Percentiles rank a stretch among this genome's conserved stretches.
These are phyloP conservation scores for Aspergillus clavatus DNA, from an alignment of 2,329 filamentous ascomycete species.

Conservation along the genomic window DNA sequence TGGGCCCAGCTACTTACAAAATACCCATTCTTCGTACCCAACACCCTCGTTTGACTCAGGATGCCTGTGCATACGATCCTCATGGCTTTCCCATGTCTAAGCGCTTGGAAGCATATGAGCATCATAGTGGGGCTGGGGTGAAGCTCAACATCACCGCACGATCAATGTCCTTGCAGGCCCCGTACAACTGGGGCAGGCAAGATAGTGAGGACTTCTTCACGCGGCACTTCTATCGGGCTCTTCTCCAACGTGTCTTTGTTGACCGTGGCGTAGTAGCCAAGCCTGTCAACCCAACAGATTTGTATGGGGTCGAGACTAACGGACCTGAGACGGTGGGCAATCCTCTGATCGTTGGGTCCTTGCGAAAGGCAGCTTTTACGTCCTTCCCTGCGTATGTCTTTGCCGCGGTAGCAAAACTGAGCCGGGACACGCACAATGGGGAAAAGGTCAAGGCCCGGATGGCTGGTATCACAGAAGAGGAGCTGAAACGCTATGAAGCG, in stretches of 20 bases:
- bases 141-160: slow-evolving; percentile 91
- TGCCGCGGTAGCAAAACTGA: slow-evolving; percentile 73
- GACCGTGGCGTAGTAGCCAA: slow-evolving; percentile 72
- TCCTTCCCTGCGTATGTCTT: slow-evolving; percentile 73
- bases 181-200: slow-evolving; percentile 77
- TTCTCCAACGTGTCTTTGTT: slow-evolving; percentile 87
- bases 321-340: slow-evolving; percentile 49
- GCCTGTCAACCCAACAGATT: slow-evolving; percentile 32
- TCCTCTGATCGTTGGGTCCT: slow-evolving; percentile 79
- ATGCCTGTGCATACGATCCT: slow-evolving; percentile 70
- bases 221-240: slow-evolving; percentile 84
- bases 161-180: slow-evolving; percentile 97
- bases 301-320: slow-evolving; percentile 21
- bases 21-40: slow-evolving; percentile 69
- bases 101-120: slow-evolving; percentile 54
- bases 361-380: slow-evolving; percentile 73
- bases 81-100: slow-evolving; percentile 93
- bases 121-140: slow-evolving; percentile 58
- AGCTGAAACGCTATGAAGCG: slow-evolving; percentile 66
- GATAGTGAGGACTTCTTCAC: slow-evolving; percentile 88
- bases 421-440: slow-evolving; percentile 56
- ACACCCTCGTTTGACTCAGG: slow-evolving; percentile 64
- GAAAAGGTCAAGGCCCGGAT: slow-evolving; percentile 62
- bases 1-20: slow-evolving; percentile 84
- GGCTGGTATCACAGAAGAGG: slow-evolving; percentile 64